These are phyloP conservation scores for Cercophora sp. DNA, from an alignment of 495 filamentous ascomycete genomes.

Conservation along the genomic window DNA sequence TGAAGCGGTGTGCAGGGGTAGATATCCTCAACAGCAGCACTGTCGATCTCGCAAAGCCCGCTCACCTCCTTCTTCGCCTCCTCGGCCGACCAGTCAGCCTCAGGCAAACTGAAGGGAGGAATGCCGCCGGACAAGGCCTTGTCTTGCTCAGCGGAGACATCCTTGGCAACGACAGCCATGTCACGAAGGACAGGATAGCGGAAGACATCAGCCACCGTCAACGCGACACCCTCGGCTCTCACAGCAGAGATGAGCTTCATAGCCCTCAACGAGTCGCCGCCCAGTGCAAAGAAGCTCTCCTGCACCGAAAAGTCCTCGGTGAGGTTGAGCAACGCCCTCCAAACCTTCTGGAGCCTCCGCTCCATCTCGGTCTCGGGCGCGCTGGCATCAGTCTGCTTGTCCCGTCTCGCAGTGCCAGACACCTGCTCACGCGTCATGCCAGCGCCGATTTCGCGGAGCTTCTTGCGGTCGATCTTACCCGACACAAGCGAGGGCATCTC, in stretches of 20 bases:
- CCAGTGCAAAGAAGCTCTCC: conserved; percentile 52
- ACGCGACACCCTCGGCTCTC: conserved; percentile 25
- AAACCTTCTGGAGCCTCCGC: conserved; percentile 24
- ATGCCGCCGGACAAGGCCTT: background rate
- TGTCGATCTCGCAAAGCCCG: conserved; percentile 25
- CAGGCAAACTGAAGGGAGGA: background rate
- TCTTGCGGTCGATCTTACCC: conserved; percentile 59
- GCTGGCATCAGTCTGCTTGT: conserved; percentile 9
- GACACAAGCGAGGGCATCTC: conserved; percentile 54
- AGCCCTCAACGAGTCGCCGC: conserved; percentile 52
- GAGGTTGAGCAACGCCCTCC: conserved; percentile 29
- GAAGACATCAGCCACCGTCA: conserved; percentile 48
- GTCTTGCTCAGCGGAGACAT: background rate
- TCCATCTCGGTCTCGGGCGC: conserved; percentile 29
- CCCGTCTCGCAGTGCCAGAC: conserved; percentile 6
- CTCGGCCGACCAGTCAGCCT: conserved; percentile 6
- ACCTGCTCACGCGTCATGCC: conserved; percentile 32
- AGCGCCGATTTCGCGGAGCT: conserved; percentile 40
- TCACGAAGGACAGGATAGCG: conserved; percentile 33
- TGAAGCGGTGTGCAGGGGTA: conserved; percentile 71
- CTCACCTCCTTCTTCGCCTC: conserved; percentile 25
- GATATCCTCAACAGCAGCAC: conserved; percentile 49
- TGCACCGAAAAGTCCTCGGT: conserved; percentile 25
- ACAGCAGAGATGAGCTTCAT: conserved; percentile 52
- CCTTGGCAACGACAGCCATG: conserved; percentile 25